Conservation (phyloP, 129 eudicot genomes). For the Tagetes patula region DNA sequence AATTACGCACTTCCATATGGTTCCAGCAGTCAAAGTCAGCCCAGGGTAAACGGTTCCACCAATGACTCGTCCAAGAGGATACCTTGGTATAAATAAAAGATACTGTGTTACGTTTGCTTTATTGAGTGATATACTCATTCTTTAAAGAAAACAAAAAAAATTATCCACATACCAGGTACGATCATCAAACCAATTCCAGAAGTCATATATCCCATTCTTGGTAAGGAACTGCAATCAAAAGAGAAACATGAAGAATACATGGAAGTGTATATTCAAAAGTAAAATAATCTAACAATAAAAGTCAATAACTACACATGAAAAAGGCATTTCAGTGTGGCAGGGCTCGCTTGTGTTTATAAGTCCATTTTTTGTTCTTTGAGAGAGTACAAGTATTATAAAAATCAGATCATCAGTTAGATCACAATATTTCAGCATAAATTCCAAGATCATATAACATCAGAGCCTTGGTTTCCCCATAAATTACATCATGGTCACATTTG, state of each 20-base stretch:
- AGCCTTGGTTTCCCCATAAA: constrained; percentile 14
- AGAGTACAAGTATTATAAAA: neutral
- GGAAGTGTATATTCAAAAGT: neutral
- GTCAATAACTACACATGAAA: neutral
- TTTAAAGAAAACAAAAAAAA: constrained; percentile 10
- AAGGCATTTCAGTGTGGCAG: constrained; percentile 6
- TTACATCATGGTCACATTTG: constrained; percentile 14
- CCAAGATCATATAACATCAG: constrained; percentile 2
- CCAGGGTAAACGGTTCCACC: constrained; percentile 99
- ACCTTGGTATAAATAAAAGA: constrained; percentile 47
- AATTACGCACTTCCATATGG: constrained; percentile 75
- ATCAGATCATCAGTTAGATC: neutral
- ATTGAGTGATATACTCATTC: neutral
- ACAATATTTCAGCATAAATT: constrained; percentile 4
- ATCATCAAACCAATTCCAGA: constrained; percentile 99
- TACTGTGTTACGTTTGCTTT: constrained; percentile 19
- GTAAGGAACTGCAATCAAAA: constrained; percentile 72
- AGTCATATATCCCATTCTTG: constrained; percentile 97
- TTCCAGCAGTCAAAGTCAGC: constrained; percentile 89
- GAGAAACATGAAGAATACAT: constrained; percentile 26
- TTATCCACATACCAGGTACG: constrained; percentile 74
- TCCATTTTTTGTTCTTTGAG: neutral
- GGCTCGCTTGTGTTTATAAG: neutral
- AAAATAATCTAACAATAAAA: neutral
- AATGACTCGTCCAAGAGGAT: constrained; percentile 97